These are phyloP conservation scores for Barbarea vulgaris DNA, from an alignment of 345 rosid genomes.

Conservation along the genomic window DNA sequence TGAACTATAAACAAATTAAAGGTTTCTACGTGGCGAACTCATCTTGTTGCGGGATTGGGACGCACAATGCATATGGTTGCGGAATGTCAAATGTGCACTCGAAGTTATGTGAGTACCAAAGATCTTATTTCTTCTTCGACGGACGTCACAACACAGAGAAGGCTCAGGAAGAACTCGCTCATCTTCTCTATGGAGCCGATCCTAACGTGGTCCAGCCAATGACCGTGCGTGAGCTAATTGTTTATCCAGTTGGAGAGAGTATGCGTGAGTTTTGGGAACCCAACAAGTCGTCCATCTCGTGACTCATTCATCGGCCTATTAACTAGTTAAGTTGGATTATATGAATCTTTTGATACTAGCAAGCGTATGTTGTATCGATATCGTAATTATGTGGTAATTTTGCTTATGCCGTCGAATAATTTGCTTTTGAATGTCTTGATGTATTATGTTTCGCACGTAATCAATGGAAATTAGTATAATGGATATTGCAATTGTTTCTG, in stretches of 20 bases:
- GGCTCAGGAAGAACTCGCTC: slow-evolving; percentile 30
- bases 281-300: not conserved
- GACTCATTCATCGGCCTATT: not conserved
- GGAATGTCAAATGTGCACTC: slow-evolving; percentile 31
- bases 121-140: slow-evolving; percentile 38
- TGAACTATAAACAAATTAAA: too few species aligned
- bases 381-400: not conserved
- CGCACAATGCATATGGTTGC: slow-evolving; percentile 33
- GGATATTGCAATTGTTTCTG: not conserved
- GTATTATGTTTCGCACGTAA: not conserved
- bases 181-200: slow-evolving; percentile 34
- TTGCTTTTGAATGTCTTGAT: not conserved
- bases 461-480: not conserved
- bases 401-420: slow-evolving; percentile 5
- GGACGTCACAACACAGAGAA: slow-evolving; percentile 23
- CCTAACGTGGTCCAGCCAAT: slow-evolving; percentile 28
- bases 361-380: not conserved
- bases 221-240: slow-evolving; percentile 34
- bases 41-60: not conserved
- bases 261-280: not conserved
- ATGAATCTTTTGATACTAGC: not conserved
- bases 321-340: not conserved
- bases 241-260: not conserved
- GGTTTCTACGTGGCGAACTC: not conserved
- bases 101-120: slow-evolving; percentile 39